Evolutionary conservation across 2,329 filamentous ascomycete genomes (phyloP), one percentile per base, ranked within the genome.

Genomic region (Fusarium keratoplasticum): DNA sequence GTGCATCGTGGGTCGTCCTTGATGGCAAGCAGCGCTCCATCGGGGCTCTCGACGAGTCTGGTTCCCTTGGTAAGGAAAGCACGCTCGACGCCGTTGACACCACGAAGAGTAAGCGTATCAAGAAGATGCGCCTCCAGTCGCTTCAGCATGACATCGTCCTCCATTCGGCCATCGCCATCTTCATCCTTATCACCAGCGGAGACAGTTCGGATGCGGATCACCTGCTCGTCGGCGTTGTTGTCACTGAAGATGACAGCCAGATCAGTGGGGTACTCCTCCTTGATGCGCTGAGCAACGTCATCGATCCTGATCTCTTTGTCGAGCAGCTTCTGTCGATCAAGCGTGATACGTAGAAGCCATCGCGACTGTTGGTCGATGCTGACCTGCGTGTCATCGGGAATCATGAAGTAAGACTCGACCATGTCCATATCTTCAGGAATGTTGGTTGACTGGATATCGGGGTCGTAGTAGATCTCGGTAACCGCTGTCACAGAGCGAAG

Each of bases 381-480:
- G 65, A 89, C 87, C 31, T 88, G 86, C 22, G 84, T 86, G 47
- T 97, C 94, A 74, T 97, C 95, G 0, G 95, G 94, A 80, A 98
- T 94, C 81, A 98, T 91, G 85, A 96, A 98, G 87, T 98, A 98
- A 0, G 96, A 97, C 77, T 98, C 95, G 8, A 99, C 94, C 90
- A 98, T 97, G 79, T 98, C 96, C 70, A 89, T 84, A 86, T 99
- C 96, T 66, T 94, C 94, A 38, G 93, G 89, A 77, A 99, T 97
- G 74, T 92, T 93, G 0, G 97, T 99, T 33, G 90, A 88, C 77
- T 94, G 91, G 69, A 98, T 92, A 69, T 97, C 93, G 1, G 96
- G 96, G 81, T 99, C 96, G 79, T 98, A 98, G 88, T 98, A 98
- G 69, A 99, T 96, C 83, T 99, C 97, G 1, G 95, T 97, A 55